Percentiles rank a stretch among this genome's conserved stretches.
These are phyloP conservation scores for Mariannaea elegans DNA, from an alignment of 2,329 filamentous ascomycete genomes.

Conservation along the genomic window DNA sequence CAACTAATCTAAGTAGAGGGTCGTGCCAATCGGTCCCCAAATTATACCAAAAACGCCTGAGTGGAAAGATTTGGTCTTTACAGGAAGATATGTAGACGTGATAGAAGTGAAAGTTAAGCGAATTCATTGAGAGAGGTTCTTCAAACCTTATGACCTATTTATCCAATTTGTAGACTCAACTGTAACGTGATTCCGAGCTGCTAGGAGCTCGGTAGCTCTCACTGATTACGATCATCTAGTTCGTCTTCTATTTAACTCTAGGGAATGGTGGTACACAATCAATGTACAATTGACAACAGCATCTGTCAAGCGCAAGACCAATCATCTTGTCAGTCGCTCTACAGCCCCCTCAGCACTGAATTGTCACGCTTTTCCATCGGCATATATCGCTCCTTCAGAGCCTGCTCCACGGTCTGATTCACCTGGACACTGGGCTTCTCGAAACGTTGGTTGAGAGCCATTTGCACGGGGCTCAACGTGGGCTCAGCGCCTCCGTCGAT, in stretches of 20 bases:
- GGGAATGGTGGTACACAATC: constrained; percentile 43
- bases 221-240: constrained; percentile 27
- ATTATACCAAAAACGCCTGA: too few relatives aligned
- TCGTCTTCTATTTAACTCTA: constrained; percentile 39
- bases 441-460: constrained; percentile 62
- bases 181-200: constrained; percentile 20
- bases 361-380: constrained; percentile 57
- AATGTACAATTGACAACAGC: constrained; percentile 38
- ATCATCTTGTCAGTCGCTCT: constrained; percentile 26
- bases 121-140: not conserved
- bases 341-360: constrained; percentile 53
- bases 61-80: too few relatives aligned
- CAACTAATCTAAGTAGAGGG: not conserved
- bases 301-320: constrained; percentile 19
- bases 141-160: not conserved
- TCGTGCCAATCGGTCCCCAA: not conserved
- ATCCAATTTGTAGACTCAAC: not conserved
- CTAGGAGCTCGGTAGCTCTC: constrained; percentile 13
- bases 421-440: constrained; percentile 51
- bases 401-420: constrained; percentile 61
- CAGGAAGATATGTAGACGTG: not conserved
- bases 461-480: constrained; percentile 53
- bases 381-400: constrained; percentile 64
- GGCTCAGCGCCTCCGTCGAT: constrained; percentile 46
- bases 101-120: not conserved